Base-by-base conservation (phyloP, 192 early-diverging fungal genomes). In the Diversispora epigaea region DNA sequence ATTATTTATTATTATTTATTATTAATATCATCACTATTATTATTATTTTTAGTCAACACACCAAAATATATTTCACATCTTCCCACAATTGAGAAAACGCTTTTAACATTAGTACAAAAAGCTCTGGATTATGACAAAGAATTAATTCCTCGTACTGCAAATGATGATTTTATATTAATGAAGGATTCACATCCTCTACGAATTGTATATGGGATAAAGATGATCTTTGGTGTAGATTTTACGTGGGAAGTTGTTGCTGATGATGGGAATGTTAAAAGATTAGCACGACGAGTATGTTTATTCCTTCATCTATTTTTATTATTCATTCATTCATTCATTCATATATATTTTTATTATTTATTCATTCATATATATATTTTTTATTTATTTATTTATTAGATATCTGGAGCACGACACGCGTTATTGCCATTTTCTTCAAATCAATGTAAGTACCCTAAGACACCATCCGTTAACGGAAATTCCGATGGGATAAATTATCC, bases 221-320 rank as follows among this genome's bases (percentile, higher is more conserved):
- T 89, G 49, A 88, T 92, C 72, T 96, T 92, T 80, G 93, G 92
- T 32, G 87, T 98, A 50, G 94, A 98, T 77, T 96, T 98, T 83
- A 87, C 93, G 6, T 92, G 89, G 89, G 85, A 90, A 60, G 90
- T 93, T 4, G 84, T 92, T 3, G 73, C 76, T 0, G 54, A 83
- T 10, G 86, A 89, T 68, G 77, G 80, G 40, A 84, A 80, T 69
- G 83, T 89, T 25, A 65, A 76, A 46, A 57, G 78, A 15, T 81
- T 93, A 8, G 85, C 86, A 11, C 71, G 81, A 65, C 71, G 84
- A 73, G 88, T 89, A 68, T 74, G 77, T 32, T 32, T n/a, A n/a
- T n/a, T n/a, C n/a, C n/a, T n/a, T n/a, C n/a, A n/a, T n/a, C n/a
- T 77, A 63, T 61, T 12, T 14, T 69, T 3, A 21, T 66, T 47